Conservation (phyloP, 495 filamentous ascomycete species). For the Penicillium cosmopolitanum region DNA sequence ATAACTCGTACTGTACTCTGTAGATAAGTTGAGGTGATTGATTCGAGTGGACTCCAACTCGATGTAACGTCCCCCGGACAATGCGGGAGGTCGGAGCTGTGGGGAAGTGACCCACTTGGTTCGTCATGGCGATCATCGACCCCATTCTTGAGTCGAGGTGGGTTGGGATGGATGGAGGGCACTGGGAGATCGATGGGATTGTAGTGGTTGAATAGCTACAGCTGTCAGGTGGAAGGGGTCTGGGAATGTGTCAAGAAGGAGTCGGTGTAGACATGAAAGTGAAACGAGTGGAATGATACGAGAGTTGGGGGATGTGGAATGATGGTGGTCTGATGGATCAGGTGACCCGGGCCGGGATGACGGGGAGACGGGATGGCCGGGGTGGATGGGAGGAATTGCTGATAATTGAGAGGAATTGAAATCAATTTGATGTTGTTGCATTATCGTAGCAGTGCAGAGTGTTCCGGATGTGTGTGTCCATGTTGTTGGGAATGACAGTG, state of each 20-base stretch:
- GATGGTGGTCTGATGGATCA: conserved; percentile 3
- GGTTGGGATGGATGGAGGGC: not conserved
- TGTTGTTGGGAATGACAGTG: no score
- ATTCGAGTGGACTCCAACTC: no score
- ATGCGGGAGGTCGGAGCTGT: conserved; percentile 8
- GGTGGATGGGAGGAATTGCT: not conserved
- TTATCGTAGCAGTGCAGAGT: no score
- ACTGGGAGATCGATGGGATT: not conserved
- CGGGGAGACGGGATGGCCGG: not conserved
- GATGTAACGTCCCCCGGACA: conserved; percentile 9
- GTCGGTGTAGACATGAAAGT: not conserved
- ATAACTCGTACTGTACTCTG: no score
- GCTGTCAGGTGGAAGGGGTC: not conserved
- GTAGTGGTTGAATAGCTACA: not conserved
- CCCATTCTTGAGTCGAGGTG: conserved; percentile 1
- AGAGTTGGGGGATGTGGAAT: not conserved
- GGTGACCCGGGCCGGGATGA: not conserved
- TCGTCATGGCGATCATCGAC: conserved; percentile 5
- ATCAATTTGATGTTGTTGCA: not conserved
- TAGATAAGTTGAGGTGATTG: not conserved
- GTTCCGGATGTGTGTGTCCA: no score
- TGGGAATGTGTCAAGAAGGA: not conserved
- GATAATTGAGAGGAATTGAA: not conserved
- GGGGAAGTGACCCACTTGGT: conserved; percentile 6
- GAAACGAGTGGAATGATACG: not conserved